Evolutionary conservation across 2,329 filamentous ascomycete species (phyloP).

Genomic region (Spiromastix sp.): DNA sequence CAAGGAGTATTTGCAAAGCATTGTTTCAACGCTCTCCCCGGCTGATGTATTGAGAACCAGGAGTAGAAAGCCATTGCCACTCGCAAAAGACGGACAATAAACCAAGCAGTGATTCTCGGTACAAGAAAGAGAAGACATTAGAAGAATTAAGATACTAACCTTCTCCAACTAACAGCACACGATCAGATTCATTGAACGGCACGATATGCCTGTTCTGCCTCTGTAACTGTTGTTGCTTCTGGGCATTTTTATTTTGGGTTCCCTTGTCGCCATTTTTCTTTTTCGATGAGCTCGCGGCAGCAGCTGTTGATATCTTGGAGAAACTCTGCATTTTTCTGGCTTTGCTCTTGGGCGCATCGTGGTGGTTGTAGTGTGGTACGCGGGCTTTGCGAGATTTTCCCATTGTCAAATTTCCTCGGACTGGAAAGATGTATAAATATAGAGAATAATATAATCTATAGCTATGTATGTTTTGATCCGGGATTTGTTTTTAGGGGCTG

Average conservation of each 20-base stretch:
- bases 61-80: too few relatives aligned
- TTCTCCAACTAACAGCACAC: conserved; percentile 35
- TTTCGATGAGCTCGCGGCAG: conserved; percentile 11
- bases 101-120: too few relatives aligned
- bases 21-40: too few relatives aligned
- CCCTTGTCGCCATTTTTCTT: conserved; percentile 2
- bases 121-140: conserved; percentile 6
- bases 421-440: too few relatives aligned
- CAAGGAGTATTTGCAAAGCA: too few relatives aligned
- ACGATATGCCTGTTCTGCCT: conserved; percentile 22
- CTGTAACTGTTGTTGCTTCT: conserved; percentile 12
- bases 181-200: conserved; percentile 32
- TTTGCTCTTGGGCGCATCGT: conserved; percentile 4
- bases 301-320: background rate
- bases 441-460: too few relatives aligned
- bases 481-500: too few relatives aligned
- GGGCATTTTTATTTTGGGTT: conserved; percentile 1
- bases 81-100: too few relatives aligned
- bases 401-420: conserved; percentile 11
- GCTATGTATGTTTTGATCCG: too few relatives aligned
- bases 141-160: conserved; percentile 22
- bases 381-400: conserved; percentile 16
- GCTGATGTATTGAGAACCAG: too few relatives aligned
- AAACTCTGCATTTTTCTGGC: conserved; percentile 6
- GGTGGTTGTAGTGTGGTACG: conserved; percentile 9